Evolutionary conservation across 2,329 filamentous ascomycete species (phyloP), one percentile per base, ranked within the genome.

Genomic region (Thelonectria olida): DNA sequence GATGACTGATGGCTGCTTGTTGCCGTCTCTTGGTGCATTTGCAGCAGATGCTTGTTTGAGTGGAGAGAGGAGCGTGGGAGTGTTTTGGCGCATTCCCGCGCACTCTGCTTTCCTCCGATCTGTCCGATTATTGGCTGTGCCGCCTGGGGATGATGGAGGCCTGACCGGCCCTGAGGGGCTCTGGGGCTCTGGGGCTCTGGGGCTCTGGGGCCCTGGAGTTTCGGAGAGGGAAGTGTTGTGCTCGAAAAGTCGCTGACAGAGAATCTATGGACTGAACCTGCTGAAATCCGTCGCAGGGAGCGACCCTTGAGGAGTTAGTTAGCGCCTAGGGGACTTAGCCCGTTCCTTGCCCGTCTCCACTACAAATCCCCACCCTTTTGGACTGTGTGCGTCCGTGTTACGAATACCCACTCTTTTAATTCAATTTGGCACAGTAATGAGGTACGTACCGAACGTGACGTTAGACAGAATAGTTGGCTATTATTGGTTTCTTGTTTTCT

Each of bases 51-150:
- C 31, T 34, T 34, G 31, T 15, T 15, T 34, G 13, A 15, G 31
- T 34, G 51, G 54, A 13, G 45, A 31, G 31, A 39, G 42, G 39
- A 44, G 45, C 20, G 42, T 31, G 42, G 28, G 52, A n/a, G 31
- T 13, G 49, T 52, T 60, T 50, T 54, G 39, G 51, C 27, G 39
- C 39, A 12, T 15, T 45, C 45, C 20, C 27, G 44, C 27, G 22
- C n/a, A 27, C 42, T 39, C 41, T 44, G 15, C 52, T 55, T 50
- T 45, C 67, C 53, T 49, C 67, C 74, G 72, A 77, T 77, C 74
- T 70, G 45, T 31, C 71, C 75, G 75, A 78, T 78, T 67, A 78
- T 77, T 78, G 76, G 76, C 51, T 54, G 58, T 10, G 28, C 17
- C 12, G 9, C 15, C 38, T 42, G 38, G 36, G 44, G 50, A 15